Conservation (phyloP, 257 asterid genomes). For the Solanum acaule region DNA sequence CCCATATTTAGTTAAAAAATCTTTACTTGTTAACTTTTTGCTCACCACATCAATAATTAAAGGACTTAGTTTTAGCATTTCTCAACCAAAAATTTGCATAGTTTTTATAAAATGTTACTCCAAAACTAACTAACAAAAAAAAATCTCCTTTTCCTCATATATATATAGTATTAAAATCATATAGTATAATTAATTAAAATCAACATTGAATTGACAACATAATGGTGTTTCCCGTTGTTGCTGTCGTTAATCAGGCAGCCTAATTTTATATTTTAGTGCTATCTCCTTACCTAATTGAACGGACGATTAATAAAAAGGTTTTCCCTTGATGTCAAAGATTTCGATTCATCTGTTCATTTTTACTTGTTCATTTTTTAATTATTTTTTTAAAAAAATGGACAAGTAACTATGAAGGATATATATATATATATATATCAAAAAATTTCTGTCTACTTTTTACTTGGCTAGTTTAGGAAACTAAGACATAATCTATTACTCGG, state of each 20-base stretch:
- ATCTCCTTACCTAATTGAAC: background rate
- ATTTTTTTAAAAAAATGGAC: fast-evolving
- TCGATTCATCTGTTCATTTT: background rate
- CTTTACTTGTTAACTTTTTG: background rate
- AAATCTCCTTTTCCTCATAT: background rate
- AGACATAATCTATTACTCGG: no score
- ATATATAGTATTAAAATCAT: background rate
- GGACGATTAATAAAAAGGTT: background rate
- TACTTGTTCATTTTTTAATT: no score
- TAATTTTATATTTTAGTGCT: background rate
- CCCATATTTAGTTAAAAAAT: background rate
- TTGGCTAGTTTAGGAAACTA: no score
- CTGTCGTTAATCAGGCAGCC: background rate
- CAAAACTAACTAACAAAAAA: background rate
- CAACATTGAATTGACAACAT: background rate
- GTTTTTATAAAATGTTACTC: background rate
- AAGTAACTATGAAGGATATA: background rate
- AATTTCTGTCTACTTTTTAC: no score
- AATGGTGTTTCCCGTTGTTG: background rate
- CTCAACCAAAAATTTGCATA: background rate
- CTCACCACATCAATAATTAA: background rate
- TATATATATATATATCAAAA: no score
- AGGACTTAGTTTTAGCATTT: background rate
- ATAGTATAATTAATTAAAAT: background rate
- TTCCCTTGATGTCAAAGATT: background rate